Evolutionary conservation across 305 asterid species (phyloP), one percentile per base, ranked within the genome.

Genomic region (Rubia balearica): DNA sequence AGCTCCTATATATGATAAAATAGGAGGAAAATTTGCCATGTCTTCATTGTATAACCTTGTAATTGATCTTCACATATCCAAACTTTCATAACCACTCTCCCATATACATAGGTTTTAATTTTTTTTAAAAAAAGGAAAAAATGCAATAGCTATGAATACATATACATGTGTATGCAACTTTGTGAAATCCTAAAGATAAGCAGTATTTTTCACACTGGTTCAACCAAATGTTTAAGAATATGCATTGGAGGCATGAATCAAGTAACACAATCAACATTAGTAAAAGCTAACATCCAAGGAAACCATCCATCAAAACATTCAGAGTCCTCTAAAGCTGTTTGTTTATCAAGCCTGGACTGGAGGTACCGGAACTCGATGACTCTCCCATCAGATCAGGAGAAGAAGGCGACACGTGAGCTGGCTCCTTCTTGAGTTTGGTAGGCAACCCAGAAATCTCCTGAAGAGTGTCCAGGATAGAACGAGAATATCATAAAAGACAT

Each of bases 391-490:
- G 78, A 61, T 86, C 93, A 61, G 89, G 82, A 56, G 91, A 67
- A 74, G 86, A 67, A 74, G 86, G 69, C 64, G 83, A 75, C 43
- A 80, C 66, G 59, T 79, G 85, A 43, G 89, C 24, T 67, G 88
- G 36, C 46, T 89, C 86, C 74, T 88, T 82, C 87, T 86, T 90
- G 81, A 92, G 69, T 61, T 88, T 75, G 69, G 90, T 87, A 8
- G 92, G 97, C 78, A 92, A 65, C 59, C 96, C 96, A 13, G 96
- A 90, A 49, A 87, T 85, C 81, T 90, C 98, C 97, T 92, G 94
- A 51, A 75, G 63, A 63, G 65, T 30, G 17, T 41, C 13, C 41
- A 69, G 36, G 33, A 19, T 33, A 21, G 71, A 53, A 27, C 36
- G 46, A 59, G 48, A 21, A 13, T 43, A 24, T 59, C 33, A 48